Base-by-base conservation (phyloP, 257 asterid species). In the Coffea canephora region DNA sequence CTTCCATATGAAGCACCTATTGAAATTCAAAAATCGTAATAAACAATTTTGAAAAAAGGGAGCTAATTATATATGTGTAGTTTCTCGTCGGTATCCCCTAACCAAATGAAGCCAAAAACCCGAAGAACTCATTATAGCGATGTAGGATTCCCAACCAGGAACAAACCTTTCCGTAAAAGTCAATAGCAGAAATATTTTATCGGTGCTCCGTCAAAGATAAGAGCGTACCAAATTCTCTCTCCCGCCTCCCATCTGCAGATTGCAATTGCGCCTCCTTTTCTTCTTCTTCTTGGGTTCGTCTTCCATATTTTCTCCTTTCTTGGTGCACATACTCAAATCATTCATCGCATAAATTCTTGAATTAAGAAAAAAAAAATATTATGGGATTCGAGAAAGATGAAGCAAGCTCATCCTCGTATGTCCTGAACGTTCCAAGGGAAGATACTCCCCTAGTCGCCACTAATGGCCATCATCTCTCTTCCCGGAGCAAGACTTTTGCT, bases 401-500 rank as follows among this genome's bases (percentile, higher is more conserved):
- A 57, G 64, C 64, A 1, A 57, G 64, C 21, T 57, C 64, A 18
- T 57, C 64, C 64, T 57, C 64, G 21, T 18, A 18, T 57, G n/a
- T 57, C 64, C 64, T 57, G n/a, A 18, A 57, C 16, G 25, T 57
- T 57, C 64, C 64, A 0, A 57, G 64, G 6, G 64, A 57, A 57
- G 64, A 57, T 15, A 57, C 64, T 18, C 64, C 97, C 14, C 86
- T 94, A 3, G 45, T 94, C 65, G 77, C 64, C 82, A 25, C 69
- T 77, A 80, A 67, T 43, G 50, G 50, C 50, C 78, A 75, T 36
- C 91, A 86, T 18, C 88, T 84, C 3, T 93, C 98, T 27, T 93
- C 98, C 36, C 91, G 84, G 16, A 81, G 88, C 79, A 95, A 95
- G 83, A 90, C 98, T 31, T 91, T 90, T 83, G 98, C 98, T 41